These are phyloP conservation scores for Penicillium paradoxum DNA, from an alignment of 495 filamentous ascomycete species.

Conservation along the genomic window DNA sequence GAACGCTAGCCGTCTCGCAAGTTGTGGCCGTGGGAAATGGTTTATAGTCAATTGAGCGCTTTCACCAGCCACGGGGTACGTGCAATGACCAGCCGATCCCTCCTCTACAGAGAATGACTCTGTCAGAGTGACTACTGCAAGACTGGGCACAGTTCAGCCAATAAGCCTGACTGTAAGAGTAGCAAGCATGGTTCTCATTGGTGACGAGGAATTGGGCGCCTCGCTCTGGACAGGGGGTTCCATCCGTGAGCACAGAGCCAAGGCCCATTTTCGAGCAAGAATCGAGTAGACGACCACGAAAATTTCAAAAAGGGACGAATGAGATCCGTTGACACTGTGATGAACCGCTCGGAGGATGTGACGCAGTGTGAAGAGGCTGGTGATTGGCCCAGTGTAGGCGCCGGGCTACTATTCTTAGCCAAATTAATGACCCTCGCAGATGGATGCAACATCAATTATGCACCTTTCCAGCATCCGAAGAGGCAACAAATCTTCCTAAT, in stretches of 20 bases:
- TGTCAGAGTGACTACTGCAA: conserved; percentile 39
- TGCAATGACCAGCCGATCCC: conserved; percentile 15
- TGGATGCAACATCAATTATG: conserved; percentile 5
- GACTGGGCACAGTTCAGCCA: conserved; percentile 27
- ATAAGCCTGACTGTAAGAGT: conserved; percentile 8
- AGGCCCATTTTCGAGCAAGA: background rate
- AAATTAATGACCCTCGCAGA: background rate
- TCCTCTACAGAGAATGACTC: conserved; percentile 8
- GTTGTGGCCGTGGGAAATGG: conserved; percentile 12
- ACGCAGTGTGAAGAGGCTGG: conserved; percentile 4
- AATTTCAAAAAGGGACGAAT: background rate
- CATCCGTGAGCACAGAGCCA: conserved; percentile 2
- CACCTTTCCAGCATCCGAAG: background rate
- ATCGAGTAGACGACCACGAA: background rate
- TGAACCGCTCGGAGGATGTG: background rate
- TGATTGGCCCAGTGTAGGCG: conserved; percentile 5
- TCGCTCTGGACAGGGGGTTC: conserved; percentile 15
- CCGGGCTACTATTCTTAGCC: conserved; percentile 8
- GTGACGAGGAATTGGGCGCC: conserved; percentile 16
- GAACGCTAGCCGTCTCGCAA: conserved; percentile 18
- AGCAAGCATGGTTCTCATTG: conserved; percentile 10
- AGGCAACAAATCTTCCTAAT: background rate
- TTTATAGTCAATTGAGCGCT: conserved; percentile 22
- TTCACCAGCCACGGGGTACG: conserved; percentile 13
- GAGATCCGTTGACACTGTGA: conserved; percentile 1